Conservation (phyloP, 768 basidiomycete species). For the Amanita brunnescens region DNA sequence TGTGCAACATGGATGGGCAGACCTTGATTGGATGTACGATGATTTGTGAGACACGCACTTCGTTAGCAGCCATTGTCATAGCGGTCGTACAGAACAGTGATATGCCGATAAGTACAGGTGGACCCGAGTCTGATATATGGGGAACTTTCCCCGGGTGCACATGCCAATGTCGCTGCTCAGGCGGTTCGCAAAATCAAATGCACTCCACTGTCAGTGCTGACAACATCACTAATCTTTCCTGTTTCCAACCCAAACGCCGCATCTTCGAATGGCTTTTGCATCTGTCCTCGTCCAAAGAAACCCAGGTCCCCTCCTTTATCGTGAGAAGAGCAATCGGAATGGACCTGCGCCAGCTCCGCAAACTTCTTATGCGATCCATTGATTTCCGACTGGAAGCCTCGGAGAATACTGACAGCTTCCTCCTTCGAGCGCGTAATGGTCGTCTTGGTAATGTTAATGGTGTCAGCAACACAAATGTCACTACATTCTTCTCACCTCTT, state of each 20-base stretch:
- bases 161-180: neutral
- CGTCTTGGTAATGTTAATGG: constrained; percentile 27
- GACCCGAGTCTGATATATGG: too few relatives aligned
- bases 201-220: constrained; percentile 90
- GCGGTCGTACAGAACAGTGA: neutral
- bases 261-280: constrained; percentile 98
- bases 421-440: constrained; percentile 83
- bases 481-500: constrained; percentile 48
- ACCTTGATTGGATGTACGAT: constrained; percentile 67
- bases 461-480: neutral
- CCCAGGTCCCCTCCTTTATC: constrained; percentile 81
- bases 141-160: neutral
- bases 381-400: constrained; percentile 55
- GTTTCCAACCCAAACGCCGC: constrained; percentile 65
- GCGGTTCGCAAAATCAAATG: constrained; percentile 86
- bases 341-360: constrained; percentile 57
- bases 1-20: neutral
- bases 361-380: constrained; percentile 52
- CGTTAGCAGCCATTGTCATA: neutral
- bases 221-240: constrained; percentile 71
- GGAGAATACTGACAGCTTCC: constrained; percentile 79
- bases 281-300: constrained; percentile 74
- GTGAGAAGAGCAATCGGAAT: constrained; percentile 91
- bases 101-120: neutral
- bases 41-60: constrained; percentile 38